phyloP scores from a whole-genome alignment of 768 basidiomycete species.

The Xanthoconium purpureum region DNA sequence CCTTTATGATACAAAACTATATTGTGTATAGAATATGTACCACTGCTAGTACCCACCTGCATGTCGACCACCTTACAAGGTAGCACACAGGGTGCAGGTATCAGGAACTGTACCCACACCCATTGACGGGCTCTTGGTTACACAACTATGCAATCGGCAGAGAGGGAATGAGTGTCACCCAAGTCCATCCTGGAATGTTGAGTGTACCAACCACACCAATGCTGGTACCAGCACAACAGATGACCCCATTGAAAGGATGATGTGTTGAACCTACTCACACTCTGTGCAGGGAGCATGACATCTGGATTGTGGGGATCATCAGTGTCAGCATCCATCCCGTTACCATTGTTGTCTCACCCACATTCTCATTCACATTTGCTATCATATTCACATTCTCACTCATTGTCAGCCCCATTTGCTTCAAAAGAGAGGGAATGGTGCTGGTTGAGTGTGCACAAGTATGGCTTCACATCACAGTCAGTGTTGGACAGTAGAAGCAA shows the following conservation, averaged over 20 bases:
- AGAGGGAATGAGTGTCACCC: no score
- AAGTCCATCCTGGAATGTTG: no score
- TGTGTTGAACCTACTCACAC: constrained; percentile 26
- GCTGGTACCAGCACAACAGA: constrained; percentile 1
- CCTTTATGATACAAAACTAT: no score
- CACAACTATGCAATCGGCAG: no score
- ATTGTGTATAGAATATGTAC: no score
- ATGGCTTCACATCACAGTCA: constrained; percentile 25
- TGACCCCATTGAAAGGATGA: constrained; percentile 18
- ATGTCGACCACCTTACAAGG: no score
- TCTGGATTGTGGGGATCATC: background rate
- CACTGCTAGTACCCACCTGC: no score
- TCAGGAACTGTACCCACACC: no score
- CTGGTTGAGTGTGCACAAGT: constrained; percentile 16
- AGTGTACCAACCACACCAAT: no score
- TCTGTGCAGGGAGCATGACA: constrained; percentile 10
- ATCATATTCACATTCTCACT: constrained; percentile 3
- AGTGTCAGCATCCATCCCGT: constrained; percentile 18
- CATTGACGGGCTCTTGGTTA: no score
- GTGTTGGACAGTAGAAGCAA: constrained; percentile 38
- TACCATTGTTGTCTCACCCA: background rate
- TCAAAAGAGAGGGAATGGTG: constrained; percentile 7
- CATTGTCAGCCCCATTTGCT: background rate
- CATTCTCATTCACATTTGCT: background rate
- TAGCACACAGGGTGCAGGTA: no score